Evolutionary conservation across 129 eudicot genomes (phyloP).

Genomic region (Ambrosia artemisiifolia): DNA sequence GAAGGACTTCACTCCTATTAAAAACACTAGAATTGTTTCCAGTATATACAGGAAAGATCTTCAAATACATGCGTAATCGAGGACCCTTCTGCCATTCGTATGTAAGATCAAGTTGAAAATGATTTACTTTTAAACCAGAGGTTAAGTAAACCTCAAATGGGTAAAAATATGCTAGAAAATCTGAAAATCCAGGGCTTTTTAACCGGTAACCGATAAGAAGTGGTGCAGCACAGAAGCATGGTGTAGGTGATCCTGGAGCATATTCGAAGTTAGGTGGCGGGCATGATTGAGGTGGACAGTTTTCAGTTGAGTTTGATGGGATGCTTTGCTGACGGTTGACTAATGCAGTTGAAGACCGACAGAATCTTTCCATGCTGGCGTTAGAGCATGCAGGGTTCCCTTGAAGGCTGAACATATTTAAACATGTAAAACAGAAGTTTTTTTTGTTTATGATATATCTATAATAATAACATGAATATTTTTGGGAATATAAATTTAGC

Average conservation of each 20-base stretch:
- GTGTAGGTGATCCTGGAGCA: constrained; percentile 53
- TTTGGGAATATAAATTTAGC: not conserved
- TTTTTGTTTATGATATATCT: not conserved
- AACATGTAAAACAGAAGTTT: not conserved
- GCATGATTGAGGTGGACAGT: constrained; percentile 48
- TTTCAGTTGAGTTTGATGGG: constrained; percentile 25
- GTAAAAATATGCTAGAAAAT: constrained; percentile 43
- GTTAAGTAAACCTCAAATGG: constrained; percentile 55
- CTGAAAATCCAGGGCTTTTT: constrained; percentile 70
- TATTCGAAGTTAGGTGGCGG: constrained; percentile 53
- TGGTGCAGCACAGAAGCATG: constrained; percentile 76
- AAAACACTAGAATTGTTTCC: constrained; percentile 27
- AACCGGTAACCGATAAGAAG: constrained; percentile 62
- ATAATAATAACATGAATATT: not conserved
- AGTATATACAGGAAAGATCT: constrained; percentile 51
- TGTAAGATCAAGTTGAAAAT: constrained; percentile 57
- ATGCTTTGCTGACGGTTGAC: constrained; percentile 29
- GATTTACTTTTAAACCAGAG: constrained; percentile 44
- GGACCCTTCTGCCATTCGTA: constrained; percentile 65
- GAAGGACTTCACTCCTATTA: constrained; percentile 56
- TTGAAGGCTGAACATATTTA: constrained; percentile 53
- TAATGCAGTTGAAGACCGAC: constrained; percentile 34
- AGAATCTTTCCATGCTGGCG: constrained; percentile 34
- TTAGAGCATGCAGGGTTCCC: constrained; percentile 77
- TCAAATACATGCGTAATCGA: constrained; percentile 59